Conservation (phyloP, 2,329 filamentous ascomycete species). For the Chrysosporium queenslandicum region DNA sequence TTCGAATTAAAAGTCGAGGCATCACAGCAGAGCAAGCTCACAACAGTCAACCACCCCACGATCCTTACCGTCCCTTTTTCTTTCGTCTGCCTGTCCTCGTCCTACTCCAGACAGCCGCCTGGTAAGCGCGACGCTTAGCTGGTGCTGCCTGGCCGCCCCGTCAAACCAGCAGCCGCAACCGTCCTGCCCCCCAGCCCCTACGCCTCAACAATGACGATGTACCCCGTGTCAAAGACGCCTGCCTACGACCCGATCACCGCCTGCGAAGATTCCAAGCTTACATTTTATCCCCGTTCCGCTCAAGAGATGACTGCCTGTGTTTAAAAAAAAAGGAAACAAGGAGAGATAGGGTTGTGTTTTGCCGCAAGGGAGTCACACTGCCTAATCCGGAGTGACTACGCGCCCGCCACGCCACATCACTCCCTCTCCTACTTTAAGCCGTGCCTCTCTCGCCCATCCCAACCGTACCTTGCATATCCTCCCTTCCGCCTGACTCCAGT, state of each 20-base stretch:
- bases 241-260: slow-evolving; percentile 15
- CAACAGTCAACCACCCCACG: not conserved
- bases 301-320: slow-evolving; percentile 10
- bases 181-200: slow-evolving; percentile 3
- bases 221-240: slow-evolving; percentile 7
- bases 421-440: not conserved
- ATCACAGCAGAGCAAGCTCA: no score
- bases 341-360: not conserved
- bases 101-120: slow-evolving; percentile 10
- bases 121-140: slow-evolving; percentile 14
- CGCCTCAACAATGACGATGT: slow-evolving; percentile 13
- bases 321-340: not conserved
- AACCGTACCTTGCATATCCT: slow-evolving; percentile 16
- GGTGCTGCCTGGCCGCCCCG: slow-evolving; percentile 14
- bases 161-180: no score
- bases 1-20: not conserved
- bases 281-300: not conserved
- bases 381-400: slow-evolving; percentile 11
- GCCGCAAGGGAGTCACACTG: slow-evolving; percentile 16
- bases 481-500: not conserved
- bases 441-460: slow-evolving; percentile 7
- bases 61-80: not conserved
- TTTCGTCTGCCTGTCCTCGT: not conserved
- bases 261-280: slow-evolving; percentile 14
- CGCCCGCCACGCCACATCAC: slow-evolving; percentile 11